Conservation (phyloP, 2,329 filamentous ascomycete genomes). For the Colletotrichum viniferum region DNA sequence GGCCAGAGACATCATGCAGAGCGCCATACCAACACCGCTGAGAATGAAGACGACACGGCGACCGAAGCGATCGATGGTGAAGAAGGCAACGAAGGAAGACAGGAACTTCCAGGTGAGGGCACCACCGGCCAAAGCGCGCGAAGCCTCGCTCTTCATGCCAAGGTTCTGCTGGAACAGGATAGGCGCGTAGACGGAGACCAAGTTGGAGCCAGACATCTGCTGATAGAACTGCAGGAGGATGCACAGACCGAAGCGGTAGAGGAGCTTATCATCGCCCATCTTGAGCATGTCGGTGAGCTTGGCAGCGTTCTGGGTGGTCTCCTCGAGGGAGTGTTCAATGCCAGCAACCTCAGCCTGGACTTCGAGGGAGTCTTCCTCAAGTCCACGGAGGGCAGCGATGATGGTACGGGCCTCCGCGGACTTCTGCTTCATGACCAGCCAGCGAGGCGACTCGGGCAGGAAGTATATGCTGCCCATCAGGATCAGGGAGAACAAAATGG, state of each 20-base stretch:
- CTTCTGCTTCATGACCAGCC: constrained; percentile 33
- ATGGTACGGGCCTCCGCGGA: constrained; percentile 34
- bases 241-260: constrained; percentile 52
- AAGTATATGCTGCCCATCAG: constrained; percentile 37
- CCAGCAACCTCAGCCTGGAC: constrained; percentile 53
- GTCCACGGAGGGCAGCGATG: constrained; percentile 50
- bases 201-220: constrained; percentile 29
- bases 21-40: constrained; percentile 54
- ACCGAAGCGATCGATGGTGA: constrained; percentile 55
- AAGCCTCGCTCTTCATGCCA: constrained; percentile 37
- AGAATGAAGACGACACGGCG: constrained; percentile 56
- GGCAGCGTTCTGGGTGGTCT: constrained; percentile 37
- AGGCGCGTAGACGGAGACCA: constrained; percentile 43
- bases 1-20: constrained; percentile 59
- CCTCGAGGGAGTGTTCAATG: constrained; percentile 53
- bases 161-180: constrained; percentile 46
- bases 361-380: constrained; percentile 50
- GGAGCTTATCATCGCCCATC: constrained; percentile 54
- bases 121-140: constrained; percentile 48
- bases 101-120: constrained; percentile 62
- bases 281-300: constrained; percentile 48
- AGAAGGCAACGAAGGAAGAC: constrained; percentile 53
- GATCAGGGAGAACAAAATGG: constrained; percentile 33
- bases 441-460: constrained; percentile 38
- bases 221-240: constrained; percentile 57